Evolutionary conservation across 306 rosid species (phyloP), one percentile per base, ranked within the genome.

Genomic region (Ceratonia siliqua): DNA sequence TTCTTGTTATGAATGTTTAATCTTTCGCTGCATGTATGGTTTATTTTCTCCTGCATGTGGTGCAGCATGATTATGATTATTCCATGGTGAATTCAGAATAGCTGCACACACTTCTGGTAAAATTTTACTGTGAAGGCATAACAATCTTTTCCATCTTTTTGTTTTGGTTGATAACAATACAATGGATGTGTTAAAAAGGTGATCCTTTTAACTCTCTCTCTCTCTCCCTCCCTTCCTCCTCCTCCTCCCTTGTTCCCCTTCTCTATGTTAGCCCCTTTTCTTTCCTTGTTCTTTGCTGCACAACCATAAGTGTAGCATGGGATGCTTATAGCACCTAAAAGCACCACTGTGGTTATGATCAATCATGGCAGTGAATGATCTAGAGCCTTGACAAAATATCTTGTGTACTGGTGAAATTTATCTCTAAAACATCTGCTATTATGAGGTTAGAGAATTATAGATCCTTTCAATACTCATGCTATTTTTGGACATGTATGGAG

Each of bases 1-100:
- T 56, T 79, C 49, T 62, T 68, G 58, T 62, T 75, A 63, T 74
- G 72, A 56, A 9, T 55, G 18, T 54, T 45, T 55, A 42, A 83
- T 39, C 41, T 62, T 12, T 11, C 5, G 15, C 2, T 28, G 28
- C 13, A 30, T n/a, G 11, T 33, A 28, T 11, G 0, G 36, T 25
- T 27, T 57, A 14, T 22, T 54, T 54, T 18, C 8, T n/a, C 1
- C 6, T 46, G 21, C 59, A 6, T 57, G 14, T 13, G 30, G 39
- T 2, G 32, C 20, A 6, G 35, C 27, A 3, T 41, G 52, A 39
- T 20, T 39, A 20, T 62, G 30, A 1, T 63, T 39, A 28, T 41
- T 49, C 14, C 1, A 13, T 28, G 61, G 39, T 25, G 35, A 65
- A 25, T 42, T 65, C 13, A 4, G 7, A 14, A 17, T n/a, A n/a